Evolutionary conservation across 805 yeast species (phyloP), one percentile per base, ranked within the genome.

Genomic region (Candida ulmi): DNA sequence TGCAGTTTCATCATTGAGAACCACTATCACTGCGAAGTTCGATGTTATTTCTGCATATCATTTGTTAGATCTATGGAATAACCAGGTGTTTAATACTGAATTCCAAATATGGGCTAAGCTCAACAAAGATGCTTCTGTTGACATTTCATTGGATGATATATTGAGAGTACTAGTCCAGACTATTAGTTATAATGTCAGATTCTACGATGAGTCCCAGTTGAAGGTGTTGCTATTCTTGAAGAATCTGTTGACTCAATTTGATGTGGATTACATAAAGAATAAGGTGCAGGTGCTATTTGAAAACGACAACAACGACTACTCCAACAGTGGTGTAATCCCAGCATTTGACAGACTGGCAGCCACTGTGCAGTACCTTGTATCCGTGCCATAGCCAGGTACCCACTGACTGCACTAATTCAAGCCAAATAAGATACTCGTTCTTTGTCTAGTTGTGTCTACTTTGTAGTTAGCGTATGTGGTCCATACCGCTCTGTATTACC

Each of bases 131-230:
- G 41, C 46, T 36, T 33, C 40, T 17, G 13, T 21, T 19, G 34
- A 31, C 12, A 31, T 31, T 8, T 5, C 17, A 19, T 3, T 44
- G 38, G 37, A 17, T 47, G 25, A 31, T 19, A 33, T 35, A 24
- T 15, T 19, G 25, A 17, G 15, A 37, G 35, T 71, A 4, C 51
- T 78, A 27, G 63, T 76, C 43, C 72, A 72, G 45, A 60, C 74
- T 24, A 63, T 79, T 17, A 72, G 85, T 40, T 84, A 83, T 73
- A 72, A 78, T 43, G 60, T 73, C 28, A 65, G 90, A 33, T 84
- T 81, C 72, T 83, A 82, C 52, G 79, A 74, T 48, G 77, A 69
- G 43, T 73, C 64, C 64, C 78, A 54, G 50, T 52, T 61, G 26
- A 64, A 57, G 37, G 70, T 70, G 41, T 56, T 65, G 8, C 62